Percentiles rank a stretch among this genome's conserved stretches.
Conservation (phyloP, 2,329 filamentous ascomycete species). For the Davidsoniella eucalypti region DNA sequence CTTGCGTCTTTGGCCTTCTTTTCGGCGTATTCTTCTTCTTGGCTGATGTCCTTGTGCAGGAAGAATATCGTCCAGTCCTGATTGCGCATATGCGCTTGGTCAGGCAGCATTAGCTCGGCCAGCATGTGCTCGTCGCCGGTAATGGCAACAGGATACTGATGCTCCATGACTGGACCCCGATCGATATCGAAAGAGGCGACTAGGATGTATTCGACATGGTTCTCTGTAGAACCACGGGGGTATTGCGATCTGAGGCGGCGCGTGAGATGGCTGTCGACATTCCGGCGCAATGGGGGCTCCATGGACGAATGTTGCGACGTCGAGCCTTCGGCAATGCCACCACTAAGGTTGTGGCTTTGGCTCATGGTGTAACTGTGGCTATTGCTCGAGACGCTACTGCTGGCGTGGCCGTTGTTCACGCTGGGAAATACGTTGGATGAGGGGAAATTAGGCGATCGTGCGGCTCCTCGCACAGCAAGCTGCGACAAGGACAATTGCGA, state of each 20-base stretch:
- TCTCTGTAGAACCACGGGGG: conserved; percentile 56
- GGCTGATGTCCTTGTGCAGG: conserved; percentile 81
- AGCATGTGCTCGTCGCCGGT: conserved; percentile 97
- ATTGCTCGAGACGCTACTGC: background rate
- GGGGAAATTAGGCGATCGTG: conserved; percentile 28
- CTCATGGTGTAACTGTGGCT: conserved; percentile 5
- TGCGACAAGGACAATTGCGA: conserved; percentile 35
- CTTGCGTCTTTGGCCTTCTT: conserved; percentile 37
- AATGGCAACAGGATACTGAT: conserved; percentile 88
- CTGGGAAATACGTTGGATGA: conserved; percentile 20
- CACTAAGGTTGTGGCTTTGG: background rate
- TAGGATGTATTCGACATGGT: conserved; percentile 97
- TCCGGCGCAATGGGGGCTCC: conserved; percentile 26
- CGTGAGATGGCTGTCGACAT: conserved; percentile 31
- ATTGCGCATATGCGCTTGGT: conserved; percentile 84
- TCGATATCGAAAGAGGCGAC: conserved; percentile 97
- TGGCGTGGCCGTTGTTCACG: conserved; percentile 21
- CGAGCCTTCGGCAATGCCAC: conserved; percentile 18
- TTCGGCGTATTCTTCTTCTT: conserved; percentile 65
- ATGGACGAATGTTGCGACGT: conserved; percentile 47
- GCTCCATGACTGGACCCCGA: conserved; percentile 91
- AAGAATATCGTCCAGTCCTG: conserved; percentile 99
- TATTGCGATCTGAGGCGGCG: conserved; percentile 57
- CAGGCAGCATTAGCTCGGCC: conserved; percentile 93
- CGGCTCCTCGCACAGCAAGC: conserved; percentile 19